A percentile compares a stretch with the other conserved stretches of the same genome.
phyloP scores from a whole-genome alignment of 306 rosid genomes.

The Luffa aegyptiaca region DNA sequence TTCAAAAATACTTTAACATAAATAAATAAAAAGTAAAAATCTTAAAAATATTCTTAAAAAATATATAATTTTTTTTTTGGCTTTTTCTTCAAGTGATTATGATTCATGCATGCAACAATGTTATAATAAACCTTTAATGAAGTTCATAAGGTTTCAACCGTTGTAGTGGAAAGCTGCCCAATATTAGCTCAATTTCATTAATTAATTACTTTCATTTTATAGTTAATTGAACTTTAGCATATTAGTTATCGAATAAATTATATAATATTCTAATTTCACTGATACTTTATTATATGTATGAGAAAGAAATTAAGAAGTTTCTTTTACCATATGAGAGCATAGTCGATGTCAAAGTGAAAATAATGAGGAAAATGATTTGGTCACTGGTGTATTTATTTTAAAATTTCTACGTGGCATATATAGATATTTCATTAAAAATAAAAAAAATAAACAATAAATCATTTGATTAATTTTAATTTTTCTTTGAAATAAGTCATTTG shows the following conservation, averaged over 20 bases:
- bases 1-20: neutral
- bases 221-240: neutral
- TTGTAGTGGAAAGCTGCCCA: neutral
- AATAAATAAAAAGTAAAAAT: neutral
- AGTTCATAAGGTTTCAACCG: neutral
- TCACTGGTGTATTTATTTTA: too few species aligned
- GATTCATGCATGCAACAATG: conserved; percentile 6
- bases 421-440: too few species aligned
- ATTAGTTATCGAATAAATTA: neutral
- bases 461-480: too few species aligned
- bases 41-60: neutral
- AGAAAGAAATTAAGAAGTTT: neutral
- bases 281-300: neutral
- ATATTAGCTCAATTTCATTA: neutral
- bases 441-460: too few species aligned
- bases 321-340: too few species aligned
- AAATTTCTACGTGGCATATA: too few species aligned
- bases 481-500: too few species aligned
- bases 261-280: neutral
- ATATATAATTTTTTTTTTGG: neutral
- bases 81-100: neutral
- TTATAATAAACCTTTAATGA: neutral
- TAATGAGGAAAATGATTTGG: too few species aligned
- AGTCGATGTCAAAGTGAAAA: too few species aligned
- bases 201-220: neutral